Evolutionary conservation across 2,329 filamentous ascomycete species (phyloP), one percentile per base, ranked within the genome.

Genomic region (Neonectria punicea): DNA sequence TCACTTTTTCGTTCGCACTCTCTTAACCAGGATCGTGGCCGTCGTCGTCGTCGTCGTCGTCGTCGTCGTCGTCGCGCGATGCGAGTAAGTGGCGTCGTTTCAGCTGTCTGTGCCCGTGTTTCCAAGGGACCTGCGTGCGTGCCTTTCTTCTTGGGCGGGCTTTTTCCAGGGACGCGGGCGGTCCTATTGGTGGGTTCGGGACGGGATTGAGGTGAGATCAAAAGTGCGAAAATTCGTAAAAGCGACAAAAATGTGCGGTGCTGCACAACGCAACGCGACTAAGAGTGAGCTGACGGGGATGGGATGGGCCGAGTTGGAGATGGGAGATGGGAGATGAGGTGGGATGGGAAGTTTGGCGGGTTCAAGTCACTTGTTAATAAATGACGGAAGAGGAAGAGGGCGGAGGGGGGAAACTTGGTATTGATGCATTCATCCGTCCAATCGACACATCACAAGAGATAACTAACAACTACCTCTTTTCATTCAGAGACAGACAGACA

Each of bases 371-470:
- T 25, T 6, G 25, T 25, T 25, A 43, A 11, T 25, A 43, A 11
- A 43, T 9, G 39, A 18, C 39, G 39, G 16, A 36, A 5, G 7
- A 18, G n/a, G n/a, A 18, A 18, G 39, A 3, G 14, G 16, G 4
- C 2, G 8, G n/a, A 43, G 16, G 10, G 39, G n/a, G 16, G n/a
- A 9, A 8, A 16, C 36, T 43, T 11, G 18, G 39, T 5, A 43
- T 18, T 43, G 49, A 34, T 34, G 49, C 49, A 51, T 51, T 51
- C 49, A 51, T 51, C 49, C 49, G 30, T 34, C 49, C 49, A 51
- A 51, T 51, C 2, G 49, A 51, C 8, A 10, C 49, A 14, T 34
- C 28, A 14, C 30, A 34, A 51, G 28, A 51, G 49, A 51, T 36
- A 30, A 30, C 30, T 30, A 30, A 10, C 25, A 25, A 30, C 30